Percentiles rank a stretch among this genome's conserved stretches.
Evolutionary conservation across 129 eudicot species (phyloP).

Genomic region (Oenanthe sinensis): DNA sequence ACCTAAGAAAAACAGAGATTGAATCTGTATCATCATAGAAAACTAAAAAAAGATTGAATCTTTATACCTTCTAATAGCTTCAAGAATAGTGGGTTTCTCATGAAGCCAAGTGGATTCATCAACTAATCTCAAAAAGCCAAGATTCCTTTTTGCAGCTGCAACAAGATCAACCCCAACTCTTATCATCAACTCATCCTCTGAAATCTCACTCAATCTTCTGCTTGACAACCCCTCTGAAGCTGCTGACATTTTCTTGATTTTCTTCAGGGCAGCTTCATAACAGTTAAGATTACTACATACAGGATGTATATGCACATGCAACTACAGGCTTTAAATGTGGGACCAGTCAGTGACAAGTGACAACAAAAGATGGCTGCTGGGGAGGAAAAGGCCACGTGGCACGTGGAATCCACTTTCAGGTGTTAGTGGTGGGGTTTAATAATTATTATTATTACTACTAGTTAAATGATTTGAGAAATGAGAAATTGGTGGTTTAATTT

Average conservation of each 20-base stretch:
- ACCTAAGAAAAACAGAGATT: slow-evolving; percentile 27
- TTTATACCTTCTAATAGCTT: slow-evolving; percentile 62
- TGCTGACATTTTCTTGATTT: slow-evolving; percentile 39
- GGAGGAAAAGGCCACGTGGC: slow-evolving; percentile 4
- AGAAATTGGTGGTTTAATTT: background rate
- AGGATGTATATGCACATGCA: background rate
- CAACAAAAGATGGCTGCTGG: background rate
- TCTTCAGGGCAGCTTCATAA: background rate
- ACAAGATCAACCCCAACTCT: slow-evolving; percentile 60
- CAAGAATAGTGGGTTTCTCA: slow-evolving; percentile 33
- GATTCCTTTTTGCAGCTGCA: slow-evolving; percentile 56
- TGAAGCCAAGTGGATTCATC: slow-evolving; percentile 72
- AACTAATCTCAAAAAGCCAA: slow-evolving; percentile 59
- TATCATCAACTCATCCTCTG: slow-evolving; percentile 35
- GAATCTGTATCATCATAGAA: background rate
- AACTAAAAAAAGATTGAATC: background rate
- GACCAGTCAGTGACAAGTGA: background rate
- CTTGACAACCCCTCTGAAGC: slow-evolving; percentile 39
- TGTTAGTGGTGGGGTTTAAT: slow-evolving; percentile 1
- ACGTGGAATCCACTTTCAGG: slow-evolving; percentile 10
- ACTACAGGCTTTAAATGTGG: background rate
- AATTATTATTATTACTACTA: background rate
- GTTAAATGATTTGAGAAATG: background rate
- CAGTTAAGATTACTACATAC: background rate
- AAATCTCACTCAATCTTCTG: slow-evolving; percentile 47